Conservation (phyloP, 106 monocot genomes). For the Acorus calamus region DNA sequence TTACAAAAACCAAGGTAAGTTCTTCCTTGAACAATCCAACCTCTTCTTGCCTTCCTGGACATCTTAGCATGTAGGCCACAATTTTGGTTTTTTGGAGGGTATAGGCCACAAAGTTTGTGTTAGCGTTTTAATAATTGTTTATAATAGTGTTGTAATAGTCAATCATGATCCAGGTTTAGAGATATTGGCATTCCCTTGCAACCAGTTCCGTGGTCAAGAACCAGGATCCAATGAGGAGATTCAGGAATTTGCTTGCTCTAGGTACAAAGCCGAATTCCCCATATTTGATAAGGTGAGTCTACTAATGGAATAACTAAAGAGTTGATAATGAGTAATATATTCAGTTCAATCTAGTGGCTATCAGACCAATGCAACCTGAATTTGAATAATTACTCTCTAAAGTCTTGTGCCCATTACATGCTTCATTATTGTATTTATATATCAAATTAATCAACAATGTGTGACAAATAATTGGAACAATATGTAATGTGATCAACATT, state of each 20-base stretch:
- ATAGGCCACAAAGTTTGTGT: background rate
- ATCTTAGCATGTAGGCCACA: background rate
- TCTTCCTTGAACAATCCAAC: background rate
- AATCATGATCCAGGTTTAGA: slow-evolving; percentile 32
- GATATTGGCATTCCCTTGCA: slow-evolving; percentile 83
- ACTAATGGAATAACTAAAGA: too few relatives aligned
- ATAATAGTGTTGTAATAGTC: background rate
- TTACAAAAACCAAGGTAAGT: slow-evolving; percentile 30
- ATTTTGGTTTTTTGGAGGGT: background rate
- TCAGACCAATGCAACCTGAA: too few relatives aligned
- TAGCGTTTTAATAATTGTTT: background rate
- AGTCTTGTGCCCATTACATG: too few relatives aligned
- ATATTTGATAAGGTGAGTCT: slow-evolving; percentile 63
- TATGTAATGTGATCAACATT: too few relatives aligned
- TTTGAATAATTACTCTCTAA: too few relatives aligned
- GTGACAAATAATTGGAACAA: too few relatives aligned
- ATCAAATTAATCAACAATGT: too few relatives aligned
- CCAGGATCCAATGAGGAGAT: slow-evolving; percentile 67
- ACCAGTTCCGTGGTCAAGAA: slow-evolving; percentile 70
- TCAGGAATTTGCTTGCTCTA: slow-evolving; percentile 36
- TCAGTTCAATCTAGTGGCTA: too few relatives aligned
- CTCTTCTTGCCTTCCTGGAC: background rate
- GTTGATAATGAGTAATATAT: too few relatives aligned
- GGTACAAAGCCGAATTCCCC: slow-evolving; percentile 61
- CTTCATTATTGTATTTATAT: too few relatives aligned